phyloP scores from a whole-genome alignment of 108 stramenopile genomes.

The Poteriospumella lacustris region DNA sequence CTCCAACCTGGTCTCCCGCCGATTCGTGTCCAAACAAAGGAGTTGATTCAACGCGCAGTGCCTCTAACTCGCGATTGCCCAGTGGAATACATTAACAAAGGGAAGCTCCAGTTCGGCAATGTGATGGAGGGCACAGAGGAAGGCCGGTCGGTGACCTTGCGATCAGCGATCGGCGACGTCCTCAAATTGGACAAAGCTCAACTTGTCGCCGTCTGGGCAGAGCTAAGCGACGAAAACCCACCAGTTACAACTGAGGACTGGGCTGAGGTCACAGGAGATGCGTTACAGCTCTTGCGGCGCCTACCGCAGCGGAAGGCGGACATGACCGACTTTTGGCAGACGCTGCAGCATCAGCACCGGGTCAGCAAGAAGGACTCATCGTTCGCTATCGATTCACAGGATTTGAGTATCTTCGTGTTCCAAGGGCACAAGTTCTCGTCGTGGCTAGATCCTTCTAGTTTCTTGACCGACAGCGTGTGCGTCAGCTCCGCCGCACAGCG shows the following conservation, averaged over 20 bases:
- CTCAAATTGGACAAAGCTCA: not conserved
- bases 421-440: not conserved
- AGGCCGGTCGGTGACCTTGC: not conserved
- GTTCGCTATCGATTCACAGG: not conserved
- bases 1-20: too few species aligned
- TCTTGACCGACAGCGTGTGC: not conserved
- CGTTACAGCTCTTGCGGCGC: not conserved
- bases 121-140: too few species aligned
- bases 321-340: not conserved
- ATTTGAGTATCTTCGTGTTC: not conserved
- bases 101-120: not conserved
- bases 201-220: not conserved
- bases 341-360: too few species aligned
- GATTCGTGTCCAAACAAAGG: too few species aligned
- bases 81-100: not conserved
- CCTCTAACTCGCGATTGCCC: too few species aligned
- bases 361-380: not conserved
- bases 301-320: not conserved
- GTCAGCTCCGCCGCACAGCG: not conserved
- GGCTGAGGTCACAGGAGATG: not conserved
- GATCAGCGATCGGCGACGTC: not conserved
- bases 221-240: not conserved
- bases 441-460: slow-evolving; percentile 18
- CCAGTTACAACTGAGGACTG: not conserved
- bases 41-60: too few species aligned